Evolutionary conservation across 345 rosid species (phyloP), one percentile per base, ranked within the genome.

Genomic region (Populus nigra): DNA sequence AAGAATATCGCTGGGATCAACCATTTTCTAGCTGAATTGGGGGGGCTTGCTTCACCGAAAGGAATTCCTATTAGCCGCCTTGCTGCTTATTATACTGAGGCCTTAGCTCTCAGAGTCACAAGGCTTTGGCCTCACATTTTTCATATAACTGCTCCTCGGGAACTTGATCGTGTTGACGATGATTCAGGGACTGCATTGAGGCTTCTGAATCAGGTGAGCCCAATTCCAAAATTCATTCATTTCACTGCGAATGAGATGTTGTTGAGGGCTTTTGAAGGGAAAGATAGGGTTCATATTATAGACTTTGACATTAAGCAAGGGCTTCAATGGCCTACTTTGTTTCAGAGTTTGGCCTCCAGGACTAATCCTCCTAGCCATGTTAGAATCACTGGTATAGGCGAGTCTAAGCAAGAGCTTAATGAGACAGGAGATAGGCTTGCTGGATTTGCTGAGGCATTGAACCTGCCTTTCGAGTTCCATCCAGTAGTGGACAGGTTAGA

Each of bases 261-360:
- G 84, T 79, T 92, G 78, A 88, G 97, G 84, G 97, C 97, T 20
- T 93, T 96, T 23, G 95, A 96, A 78, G 97, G 98, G 73, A 91
- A 91, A 85, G 98, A 93, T 80, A 88, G 91, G 84, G 88, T 96
- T 65, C 99, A 96, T 86, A 85, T 96, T 5, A 92, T 96, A 27
- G 99, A 96, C 79, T 96, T 96, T 33, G 99, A 92, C 87, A 90
- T 93, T 81, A 92, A 90, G 93, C 99, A 93, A 88, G 99, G 99
- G 5, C 90, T 96, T 62, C 99, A 96, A 75, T 96, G 99, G 99
- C 98, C 98, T 27, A 86, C 97, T 77, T 83, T 96, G 81, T 91
- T 96, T 82, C 99, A 96, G 85, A 93, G 93, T 85, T 81, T 96
- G 82, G 99, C 97, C 59, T 87, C 93, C 4, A 88, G 95, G 79